Conservation (phyloP, 2,329 filamentous ascomycete genomes). For the Graphilbum fragrans region DNA sequence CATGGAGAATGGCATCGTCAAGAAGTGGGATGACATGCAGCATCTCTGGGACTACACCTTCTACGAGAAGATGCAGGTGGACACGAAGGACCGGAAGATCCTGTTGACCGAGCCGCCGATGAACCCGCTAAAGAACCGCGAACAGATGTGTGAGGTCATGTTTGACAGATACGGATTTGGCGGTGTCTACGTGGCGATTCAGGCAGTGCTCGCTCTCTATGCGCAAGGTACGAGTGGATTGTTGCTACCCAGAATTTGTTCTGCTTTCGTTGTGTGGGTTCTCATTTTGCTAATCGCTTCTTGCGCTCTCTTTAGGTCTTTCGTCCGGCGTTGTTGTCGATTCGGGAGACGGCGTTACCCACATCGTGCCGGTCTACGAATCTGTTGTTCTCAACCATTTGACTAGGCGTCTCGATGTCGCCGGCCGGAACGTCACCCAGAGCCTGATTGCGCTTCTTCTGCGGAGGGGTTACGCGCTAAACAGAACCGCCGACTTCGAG, state of each 20-base stretch:
- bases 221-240: constrained; percentile 72
- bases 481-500: constrained; percentile 97
- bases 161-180: constrained; percentile 95
- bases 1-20: constrained; percentile 99
- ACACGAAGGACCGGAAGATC: constrained; percentile 88
- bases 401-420: constrained; percentile 85
- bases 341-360: constrained; percentile 94
- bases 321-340: constrained; percentile 96
- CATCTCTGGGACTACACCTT: constrained; percentile 99
- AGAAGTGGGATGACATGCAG: constrained; percentile 99
- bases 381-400: constrained; percentile 96
- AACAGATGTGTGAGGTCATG: constrained; percentile 99
- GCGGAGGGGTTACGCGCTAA: constrained; percentile 88
- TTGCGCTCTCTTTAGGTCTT: constrained; percentile 48
- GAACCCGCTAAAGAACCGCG: constrained; percentile 93
- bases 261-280: too few species aligned
- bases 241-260: too few species aligned
- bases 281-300: constrained; percentile 2
- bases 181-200: constrained; percentile 94
- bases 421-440: constrained; percentile 92
- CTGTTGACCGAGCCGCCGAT: constrained; percentile 65
- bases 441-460: constrained; percentile 93
- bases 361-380: constrained; percentile 98
- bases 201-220: constrained; percentile 90
- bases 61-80: constrained; percentile 89